These are phyloP conservation scores for Aureobasidium lini DNA, from an alignment of 2,329 filamentous ascomycete genomes.

Conservation along the genomic window DNA sequence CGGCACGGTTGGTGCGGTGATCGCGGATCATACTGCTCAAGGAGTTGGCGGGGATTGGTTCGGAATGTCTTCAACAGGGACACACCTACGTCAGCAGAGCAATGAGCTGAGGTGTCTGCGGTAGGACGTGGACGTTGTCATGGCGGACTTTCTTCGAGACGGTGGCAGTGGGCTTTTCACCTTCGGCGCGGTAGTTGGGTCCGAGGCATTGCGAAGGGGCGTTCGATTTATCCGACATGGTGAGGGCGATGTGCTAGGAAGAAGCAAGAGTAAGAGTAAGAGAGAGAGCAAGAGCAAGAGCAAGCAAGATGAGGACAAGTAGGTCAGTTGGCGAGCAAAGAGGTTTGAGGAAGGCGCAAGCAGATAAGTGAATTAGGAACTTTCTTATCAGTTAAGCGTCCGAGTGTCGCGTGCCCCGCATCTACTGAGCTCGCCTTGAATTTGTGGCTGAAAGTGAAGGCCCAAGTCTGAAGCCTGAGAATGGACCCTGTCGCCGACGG, in stretches of 20 bases:
- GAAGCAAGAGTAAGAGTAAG: neutral
- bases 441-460: neutral
- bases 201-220: conserved; percentile 58
- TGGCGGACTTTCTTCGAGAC: conserved; percentile 76
- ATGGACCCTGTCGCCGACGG: conserved; percentile 2
- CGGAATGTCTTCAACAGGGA: neutral
- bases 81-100: conserved; percentile 84
- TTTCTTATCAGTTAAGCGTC: neutral
- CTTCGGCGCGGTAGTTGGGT: conserved; percentile 67
- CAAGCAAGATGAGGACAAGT: neutral
- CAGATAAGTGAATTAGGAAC: neutral
- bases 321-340: neutral
- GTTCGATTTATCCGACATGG: conserved; percentile 3
- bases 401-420: conserved; percentile 9
- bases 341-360: neutral
- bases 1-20: conserved; percentile 78
- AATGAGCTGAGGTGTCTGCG: conserved; percentile 94
- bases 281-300: neutral
- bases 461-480: neutral
- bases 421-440: neutral
- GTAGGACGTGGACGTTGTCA: conserved; percentile 81
- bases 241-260: too few relatives aligned
- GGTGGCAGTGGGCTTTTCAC: conserved; percentile 73
- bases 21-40: conserved; percentile 80
- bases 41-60: conserved; percentile 7